Evolutionary conservation across 2,329 filamentous ascomycete species (phyloP).

Genomic region (Dactylellina haptotyla): DNA sequence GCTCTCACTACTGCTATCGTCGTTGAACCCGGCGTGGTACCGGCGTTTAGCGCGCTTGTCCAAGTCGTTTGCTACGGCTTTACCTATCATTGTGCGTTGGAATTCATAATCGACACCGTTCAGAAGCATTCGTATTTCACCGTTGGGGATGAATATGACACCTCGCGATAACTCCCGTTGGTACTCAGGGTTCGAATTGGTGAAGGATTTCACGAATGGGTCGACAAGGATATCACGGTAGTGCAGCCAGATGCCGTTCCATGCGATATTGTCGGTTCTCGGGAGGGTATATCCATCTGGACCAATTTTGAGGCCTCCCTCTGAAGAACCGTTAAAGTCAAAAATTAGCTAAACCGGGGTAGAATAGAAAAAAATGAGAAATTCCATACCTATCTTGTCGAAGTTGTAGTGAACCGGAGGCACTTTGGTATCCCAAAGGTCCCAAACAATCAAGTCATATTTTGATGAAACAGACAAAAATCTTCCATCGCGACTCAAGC

Average conservation of each 20-base stretch:
- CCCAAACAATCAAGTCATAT: slow-evolving; percentile 41
- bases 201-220: slow-evolving; percentile 15
- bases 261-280: slow-evolving; percentile 46
- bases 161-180: slow-evolving; percentile 36
- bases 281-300: slow-evolving; percentile 13
- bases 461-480: slow-evolving; percentile 46
- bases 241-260: slow-evolving; percentile 57
- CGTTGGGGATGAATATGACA: slow-evolving; percentile 54
- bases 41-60: slow-evolving; percentile 25
- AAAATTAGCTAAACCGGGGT: background rate
- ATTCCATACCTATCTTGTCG: background rate
- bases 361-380: background rate
- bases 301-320: slow-evolving; percentile 16
- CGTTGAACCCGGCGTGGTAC: slow-evolving; percentile 24
- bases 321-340: background rate
- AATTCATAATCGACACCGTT: slow-evolving; percentile 53
- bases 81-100: background rate
- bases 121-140: slow-evolving; percentile 53
- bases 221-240: slow-evolving; percentile 55
- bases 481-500: slow-evolving; percentile 53
- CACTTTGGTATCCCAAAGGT: slow-evolving; percentile 41
- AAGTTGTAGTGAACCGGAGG: slow-evolving; percentile 9
- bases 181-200: slow-evolving; percentile 24
- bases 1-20: slow-evolving; percentile 21
- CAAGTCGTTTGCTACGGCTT: background rate